Base-by-base conservation (phyloP, 495 filamentous ascomycete genomes). In the Penicillium chermesinum region DNA sequence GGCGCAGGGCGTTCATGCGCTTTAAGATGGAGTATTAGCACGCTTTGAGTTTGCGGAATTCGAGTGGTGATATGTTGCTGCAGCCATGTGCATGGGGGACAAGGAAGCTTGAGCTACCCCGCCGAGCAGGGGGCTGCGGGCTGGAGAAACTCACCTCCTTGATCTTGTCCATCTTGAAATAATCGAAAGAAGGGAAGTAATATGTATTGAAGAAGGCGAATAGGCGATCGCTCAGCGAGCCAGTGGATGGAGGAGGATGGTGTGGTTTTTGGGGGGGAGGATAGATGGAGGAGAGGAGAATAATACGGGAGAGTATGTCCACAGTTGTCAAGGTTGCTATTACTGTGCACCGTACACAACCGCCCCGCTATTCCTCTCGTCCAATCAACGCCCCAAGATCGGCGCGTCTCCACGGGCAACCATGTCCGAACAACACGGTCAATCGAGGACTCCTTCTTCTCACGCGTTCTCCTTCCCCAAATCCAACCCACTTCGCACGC, bases 1-100 rank as follows among this genome's bases (percentile, higher is more conserved):
- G 63, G 65, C 93, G 93, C 75, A 98, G 88, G 64, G 81, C 73
- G 75, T 81, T 84, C 87, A 98, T 89, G 85, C 88, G 89, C 93
- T 98, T 64, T 46, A 16, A 47, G 13, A 21, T n/a, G 27, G 19
- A 15, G 2, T 0, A 36, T 67, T 50, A 70, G 64, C 21, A 50
- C 55, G 9, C 15, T 34, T 16, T 15, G 19, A 10, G 10, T 43
- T 15, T 30, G 34, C 13, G 36, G 13, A 35, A 15, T 18, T 33
- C 15, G 17, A 34, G 35, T 49, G 27, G 25, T 2, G 22, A 48
- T 35, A 36, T 45, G 47, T 47, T 55, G 54, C 42, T 50, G 49
- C 39, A 49, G 38, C 42, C 17, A 48, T 52, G 44, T 61, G 49
- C 51, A 58, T 15, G 34, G 37, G 37, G 42, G 43, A 35, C 43